Conservation (phyloP, 306 rosid species). For the Vigna radiata region DNA sequence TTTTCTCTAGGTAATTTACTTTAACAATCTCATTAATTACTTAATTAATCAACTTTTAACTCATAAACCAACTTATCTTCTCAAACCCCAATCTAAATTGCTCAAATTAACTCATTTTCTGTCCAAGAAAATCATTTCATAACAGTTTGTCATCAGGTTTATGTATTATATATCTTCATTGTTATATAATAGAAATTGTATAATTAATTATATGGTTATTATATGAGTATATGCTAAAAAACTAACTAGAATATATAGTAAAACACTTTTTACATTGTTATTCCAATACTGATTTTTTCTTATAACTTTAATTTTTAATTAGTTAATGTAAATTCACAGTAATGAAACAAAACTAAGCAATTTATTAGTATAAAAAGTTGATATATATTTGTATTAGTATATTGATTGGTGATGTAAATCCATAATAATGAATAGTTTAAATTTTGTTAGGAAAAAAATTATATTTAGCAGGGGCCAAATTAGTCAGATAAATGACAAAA, state of each 20-base stretch:
- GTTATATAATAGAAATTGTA: not conserved
- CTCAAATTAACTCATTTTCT: too few species aligned
- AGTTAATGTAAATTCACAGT: too few species aligned
- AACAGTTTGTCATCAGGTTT: not conserved
- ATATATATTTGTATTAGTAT: too few species aligned
- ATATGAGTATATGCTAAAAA: not conserved
- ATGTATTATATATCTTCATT: too few species aligned
- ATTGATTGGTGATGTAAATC: too few species aligned
- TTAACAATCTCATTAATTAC: not conserved
- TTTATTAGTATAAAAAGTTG: not conserved
- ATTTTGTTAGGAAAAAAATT: not conserved
- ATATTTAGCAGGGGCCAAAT: not conserved
- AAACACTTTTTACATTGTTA: too few species aligned
- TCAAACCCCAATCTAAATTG: not conserved
- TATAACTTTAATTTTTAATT: too few species aligned
- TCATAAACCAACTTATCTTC: not conserved
- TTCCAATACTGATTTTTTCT: not conserved
- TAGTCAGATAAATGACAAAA: too few species aligned
- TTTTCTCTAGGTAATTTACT: constrained; percentile 77
- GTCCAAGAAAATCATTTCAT: not conserved
- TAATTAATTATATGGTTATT: not conserved
- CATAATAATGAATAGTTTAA: not conserved
- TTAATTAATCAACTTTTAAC: not conserved
- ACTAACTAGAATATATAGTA: not conserved
- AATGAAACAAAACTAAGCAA: too few species aligned